Conservation (phyloP, 2,329 filamentous ascomycete genomes). For the Orbilia javanica region DNA sequence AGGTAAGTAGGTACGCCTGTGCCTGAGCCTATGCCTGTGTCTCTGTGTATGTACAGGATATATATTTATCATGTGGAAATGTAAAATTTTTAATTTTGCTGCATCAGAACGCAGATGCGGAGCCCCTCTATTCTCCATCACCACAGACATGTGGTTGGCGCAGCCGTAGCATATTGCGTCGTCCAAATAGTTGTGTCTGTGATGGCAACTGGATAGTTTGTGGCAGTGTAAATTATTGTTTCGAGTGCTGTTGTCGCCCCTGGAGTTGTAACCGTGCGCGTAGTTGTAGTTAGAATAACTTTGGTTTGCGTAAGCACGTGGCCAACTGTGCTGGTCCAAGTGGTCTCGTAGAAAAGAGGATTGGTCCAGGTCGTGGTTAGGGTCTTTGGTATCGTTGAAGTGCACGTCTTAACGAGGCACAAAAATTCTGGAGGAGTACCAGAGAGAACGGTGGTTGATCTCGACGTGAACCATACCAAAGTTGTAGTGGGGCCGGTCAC, state of each 20-base stretch:
- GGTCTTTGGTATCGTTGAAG: constrained; percentile 9
- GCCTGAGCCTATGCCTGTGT: no score
- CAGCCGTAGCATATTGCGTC: constrained; percentile 38
- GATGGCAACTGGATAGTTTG: constrained; percentile 6
- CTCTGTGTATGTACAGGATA: no score
- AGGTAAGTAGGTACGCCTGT: no score
- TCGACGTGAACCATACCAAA: constrained; percentile 26
- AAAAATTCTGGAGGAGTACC: constrained; percentile 36
- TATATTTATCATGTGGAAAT: no score
- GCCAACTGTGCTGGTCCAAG: constrained; percentile 33
- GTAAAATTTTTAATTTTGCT: no score
- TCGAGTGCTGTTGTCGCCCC: constrained; percentile 23
- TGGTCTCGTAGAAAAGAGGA: constrained; percentile 23
- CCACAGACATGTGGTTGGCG: constrained; percentile 29
- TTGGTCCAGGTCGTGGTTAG: constrained; percentile 36
- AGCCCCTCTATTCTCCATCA: background rate
- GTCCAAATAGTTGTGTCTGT: constrained; percentile 15
- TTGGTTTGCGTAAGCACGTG: constrained; percentile 44
- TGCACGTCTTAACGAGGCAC: constrained; percentile 35
- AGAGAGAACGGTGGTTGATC: constrained; percentile 2
- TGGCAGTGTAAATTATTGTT: background rate
- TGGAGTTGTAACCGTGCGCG: constrained; percentile 31
- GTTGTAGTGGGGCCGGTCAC: constrained; percentile 27
- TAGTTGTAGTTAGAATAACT: constrained; percentile 19
- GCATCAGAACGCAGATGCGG: no score